These are phyloP conservation scores for Saussurea involucrata DNA, from an alignment of 129 eudicot species.

Conservation along the genomic window DNA sequence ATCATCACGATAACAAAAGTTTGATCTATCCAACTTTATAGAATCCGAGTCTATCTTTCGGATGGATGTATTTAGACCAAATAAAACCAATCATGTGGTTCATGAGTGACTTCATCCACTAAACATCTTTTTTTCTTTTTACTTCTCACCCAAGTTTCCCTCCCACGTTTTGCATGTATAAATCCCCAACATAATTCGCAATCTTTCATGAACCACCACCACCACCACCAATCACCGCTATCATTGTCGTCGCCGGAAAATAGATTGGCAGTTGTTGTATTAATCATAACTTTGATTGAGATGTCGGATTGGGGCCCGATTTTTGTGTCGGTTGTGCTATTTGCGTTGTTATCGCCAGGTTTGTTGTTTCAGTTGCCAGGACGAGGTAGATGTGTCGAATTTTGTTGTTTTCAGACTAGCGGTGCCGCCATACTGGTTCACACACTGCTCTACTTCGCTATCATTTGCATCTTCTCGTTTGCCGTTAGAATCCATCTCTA, in stretches of 20 bases:
- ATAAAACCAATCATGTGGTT: background rate
- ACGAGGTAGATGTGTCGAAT: constrained; percentile 40
- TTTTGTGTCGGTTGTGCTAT: constrained; percentile 46
- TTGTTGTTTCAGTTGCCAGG: constrained; percentile 68
- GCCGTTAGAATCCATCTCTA: constrained; percentile 49
- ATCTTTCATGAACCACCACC: background rate
- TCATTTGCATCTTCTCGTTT: constrained; percentile 46
- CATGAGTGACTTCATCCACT: constrained; percentile 18
- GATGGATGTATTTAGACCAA: background rate
- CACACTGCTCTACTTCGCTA: constrained; percentile 51
- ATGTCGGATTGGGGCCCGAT: constrained; percentile 68
- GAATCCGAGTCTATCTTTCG: background rate
- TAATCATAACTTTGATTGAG: background rate
- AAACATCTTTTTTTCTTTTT: background rate
- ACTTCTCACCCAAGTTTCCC: constrained; percentile 27
- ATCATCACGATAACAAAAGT: background rate
- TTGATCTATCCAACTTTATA: background rate
- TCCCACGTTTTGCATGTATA: constrained; percentile 4
- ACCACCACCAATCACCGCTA: background rate
- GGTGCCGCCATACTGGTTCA: constrained; percentile 52
- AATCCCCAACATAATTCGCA: background rate
- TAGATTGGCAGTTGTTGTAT: no score
- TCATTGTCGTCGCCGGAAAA: background rate
- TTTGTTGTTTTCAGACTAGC: constrained; percentile 56
- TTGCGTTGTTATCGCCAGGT: constrained; percentile 63